phyloP scores from a whole-genome alignment of 352 stramenopile species.

The Phytophthora boehmeriae region DNA sequence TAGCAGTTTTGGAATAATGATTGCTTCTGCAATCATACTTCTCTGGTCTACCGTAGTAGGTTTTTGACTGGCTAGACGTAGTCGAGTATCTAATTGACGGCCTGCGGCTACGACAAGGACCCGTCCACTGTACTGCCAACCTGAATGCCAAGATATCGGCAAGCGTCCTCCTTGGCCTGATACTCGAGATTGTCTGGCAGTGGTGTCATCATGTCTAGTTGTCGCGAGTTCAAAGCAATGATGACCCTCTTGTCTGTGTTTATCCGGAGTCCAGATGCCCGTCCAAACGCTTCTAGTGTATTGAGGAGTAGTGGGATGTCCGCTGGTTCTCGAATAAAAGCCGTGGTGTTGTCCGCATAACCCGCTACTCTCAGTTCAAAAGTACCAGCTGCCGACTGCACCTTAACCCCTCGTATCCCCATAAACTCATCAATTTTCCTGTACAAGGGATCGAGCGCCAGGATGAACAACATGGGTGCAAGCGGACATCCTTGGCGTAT shows the following conservation, averaged over 20 bases:
- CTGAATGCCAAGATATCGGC: too few relatives aligned
- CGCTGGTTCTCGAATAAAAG: background rate
- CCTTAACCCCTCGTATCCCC: background rate
- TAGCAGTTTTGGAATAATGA: background rate
- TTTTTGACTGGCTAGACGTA: background rate
- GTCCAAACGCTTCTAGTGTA: background rate
- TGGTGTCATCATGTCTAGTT: background rate
- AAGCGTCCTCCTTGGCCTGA: background rate
- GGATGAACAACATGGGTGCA: slow-evolving; percentile 8
- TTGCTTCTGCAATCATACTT: background rate
- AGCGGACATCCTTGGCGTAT: slow-evolving; percentile 11
- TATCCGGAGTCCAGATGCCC: background rate
- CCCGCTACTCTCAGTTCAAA: slow-evolving; percentile 3
- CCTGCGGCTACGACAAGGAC: background rate
- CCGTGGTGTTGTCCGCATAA: slow-evolving; percentile 13
- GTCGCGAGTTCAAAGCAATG: background rate
- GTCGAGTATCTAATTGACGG: background rate
- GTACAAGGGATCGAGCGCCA: slow-evolving; percentile 1
- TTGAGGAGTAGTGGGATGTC: background rate
- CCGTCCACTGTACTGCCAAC: background rate
- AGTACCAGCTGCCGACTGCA: background rate
- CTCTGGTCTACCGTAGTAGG: background rate
- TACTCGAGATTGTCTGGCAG: background rate
- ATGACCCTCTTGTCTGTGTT: slow-evolving; percentile 4
- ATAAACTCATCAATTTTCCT: background rate